Conservation (phyloP, 2,329 filamentous ascomycete species). For the Colletotrichum tanaceti region DNA sequence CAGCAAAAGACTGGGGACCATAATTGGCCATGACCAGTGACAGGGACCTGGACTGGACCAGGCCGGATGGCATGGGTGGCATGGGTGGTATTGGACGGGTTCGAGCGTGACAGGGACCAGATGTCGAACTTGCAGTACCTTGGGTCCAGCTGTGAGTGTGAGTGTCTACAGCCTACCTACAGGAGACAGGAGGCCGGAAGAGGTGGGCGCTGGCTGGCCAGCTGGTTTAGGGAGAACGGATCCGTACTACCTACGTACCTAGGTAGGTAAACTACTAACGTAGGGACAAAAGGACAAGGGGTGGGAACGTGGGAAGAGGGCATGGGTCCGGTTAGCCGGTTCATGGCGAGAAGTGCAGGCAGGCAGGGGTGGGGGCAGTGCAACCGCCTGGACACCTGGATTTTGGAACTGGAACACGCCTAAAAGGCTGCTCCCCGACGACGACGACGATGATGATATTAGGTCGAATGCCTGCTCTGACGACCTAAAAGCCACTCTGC, state of each 20-base stretch:
- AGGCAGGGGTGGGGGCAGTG: conserved; percentile 29
- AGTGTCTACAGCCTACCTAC: no score
- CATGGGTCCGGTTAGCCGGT: conserved; percentile 9
- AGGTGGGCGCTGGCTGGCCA: neutral
- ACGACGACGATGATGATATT: no score
- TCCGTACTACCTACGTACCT: no score
- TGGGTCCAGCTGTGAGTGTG: conserved; percentile 4
- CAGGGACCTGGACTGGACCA: conserved; percentile 36
- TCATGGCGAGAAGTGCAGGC: conserved; percentile 8
- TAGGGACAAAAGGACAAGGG: neutral
- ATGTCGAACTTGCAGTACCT: conserved; percentile 22
- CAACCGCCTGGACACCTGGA: conserved; percentile 14
- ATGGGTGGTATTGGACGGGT: conserved; percentile 40
- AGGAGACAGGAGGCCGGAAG: neutral
- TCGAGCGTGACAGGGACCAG: conserved; percentile 30
- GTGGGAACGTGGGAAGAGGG: conserved; percentile 11
- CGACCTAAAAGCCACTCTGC: no score
- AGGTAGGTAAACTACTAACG: no score
- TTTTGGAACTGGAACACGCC: conserved; percentile 14
- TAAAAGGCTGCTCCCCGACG: conserved; percentile 5
- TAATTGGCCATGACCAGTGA: conserved; percentile 14
- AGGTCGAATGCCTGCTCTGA: no score
- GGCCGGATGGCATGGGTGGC: conserved; percentile 26
- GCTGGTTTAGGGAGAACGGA: no score
- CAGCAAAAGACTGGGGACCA: conserved; percentile 31